phyloP scores from a whole-genome alignment of 148 eudicot species.

The Talinum fruticosum region DNA sequence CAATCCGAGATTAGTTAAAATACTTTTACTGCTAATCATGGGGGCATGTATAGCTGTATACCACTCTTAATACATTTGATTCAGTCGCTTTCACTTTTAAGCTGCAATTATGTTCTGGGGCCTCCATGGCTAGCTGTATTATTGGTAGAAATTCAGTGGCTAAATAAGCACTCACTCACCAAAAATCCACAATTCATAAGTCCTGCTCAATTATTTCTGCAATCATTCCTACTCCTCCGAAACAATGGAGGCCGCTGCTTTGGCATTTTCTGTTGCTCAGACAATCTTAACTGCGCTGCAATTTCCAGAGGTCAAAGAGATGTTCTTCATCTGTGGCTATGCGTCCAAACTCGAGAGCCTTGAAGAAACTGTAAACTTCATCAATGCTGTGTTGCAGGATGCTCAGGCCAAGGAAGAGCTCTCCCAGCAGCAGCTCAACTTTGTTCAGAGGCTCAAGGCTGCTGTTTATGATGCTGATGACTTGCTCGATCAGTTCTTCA shows the following conservation, averaged over 20 bases:
- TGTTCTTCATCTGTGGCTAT: not conserved
- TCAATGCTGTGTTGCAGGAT: constrained; percentile 22
- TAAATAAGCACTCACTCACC: not conserved
- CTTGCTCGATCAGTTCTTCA: not conserved
- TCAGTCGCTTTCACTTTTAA: not conserved
- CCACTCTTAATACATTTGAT: no score
- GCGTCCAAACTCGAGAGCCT: constrained; percentile 15
- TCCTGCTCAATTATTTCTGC: no score
- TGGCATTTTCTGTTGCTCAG: not conserved
- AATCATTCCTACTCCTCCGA: no score
- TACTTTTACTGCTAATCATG: no score
- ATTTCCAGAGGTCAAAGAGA: constrained; percentile 1
- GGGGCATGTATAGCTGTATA: no score
- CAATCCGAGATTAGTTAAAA: no score
- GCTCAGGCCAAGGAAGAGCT: constrained; percentile 12
- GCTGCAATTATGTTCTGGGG: no score
- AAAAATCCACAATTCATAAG: not conserved
- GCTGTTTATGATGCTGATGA: not conserved
- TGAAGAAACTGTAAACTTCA: constrained; percentile 1
- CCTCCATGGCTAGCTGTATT: no score
- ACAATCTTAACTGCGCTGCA: constrained; percentile 11
- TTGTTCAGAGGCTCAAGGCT: not conserved
- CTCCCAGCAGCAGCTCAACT: not conserved
- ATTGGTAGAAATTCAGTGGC: no score
- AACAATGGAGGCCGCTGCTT: constrained; percentile 16